phyloP scores from a whole-genome alignment of 768 basidiomycete species.

The Naematelia encephala region DNA sequence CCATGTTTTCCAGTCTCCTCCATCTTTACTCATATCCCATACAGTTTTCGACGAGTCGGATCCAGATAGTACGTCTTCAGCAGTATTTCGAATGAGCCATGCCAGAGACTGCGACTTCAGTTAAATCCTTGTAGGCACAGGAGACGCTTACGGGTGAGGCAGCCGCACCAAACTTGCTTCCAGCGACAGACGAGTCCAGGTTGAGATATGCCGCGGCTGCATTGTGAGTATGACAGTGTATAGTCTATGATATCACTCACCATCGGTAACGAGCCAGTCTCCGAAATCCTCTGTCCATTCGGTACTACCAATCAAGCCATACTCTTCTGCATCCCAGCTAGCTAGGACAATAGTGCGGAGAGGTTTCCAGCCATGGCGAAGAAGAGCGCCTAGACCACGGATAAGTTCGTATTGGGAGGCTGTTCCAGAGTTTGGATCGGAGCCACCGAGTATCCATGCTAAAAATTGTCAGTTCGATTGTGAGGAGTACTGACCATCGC shows the following conservation, averaged over 20 bases:
- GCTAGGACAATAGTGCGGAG: constrained; percentile 70
- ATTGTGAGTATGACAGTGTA: not conserved
- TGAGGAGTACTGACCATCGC: constrained; percentile 63
- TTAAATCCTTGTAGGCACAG: not conserved
- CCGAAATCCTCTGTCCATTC: constrained; percentile 94
- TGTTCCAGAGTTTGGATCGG: constrained; percentile 62
- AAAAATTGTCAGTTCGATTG: constrained; percentile 21
- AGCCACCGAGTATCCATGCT: constrained; percentile 67
- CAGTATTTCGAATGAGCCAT: constrained; percentile 65
- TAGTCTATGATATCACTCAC: constrained; percentile 12
- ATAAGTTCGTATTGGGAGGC: constrained; percentile 74
- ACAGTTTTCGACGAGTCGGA: constrained; percentile 63
- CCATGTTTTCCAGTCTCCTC: constrained; percentile 55
- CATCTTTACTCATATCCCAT: constrained; percentile 72
- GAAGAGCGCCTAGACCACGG: constrained; percentile 66
- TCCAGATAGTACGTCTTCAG: constrained; percentile 71
- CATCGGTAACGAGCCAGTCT: constrained; percentile 69
- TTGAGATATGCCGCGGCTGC: constrained; percentile 79
- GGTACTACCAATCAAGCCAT: constrained; percentile 64
- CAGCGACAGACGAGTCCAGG: constrained; percentile 66
- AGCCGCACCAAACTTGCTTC: constrained; percentile 59
- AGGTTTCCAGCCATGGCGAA: constrained; percentile 76
- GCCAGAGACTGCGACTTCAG: constrained; percentile 60
- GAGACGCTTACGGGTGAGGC: constrained; percentile 61
- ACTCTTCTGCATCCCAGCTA: constrained; percentile 71